phyloP scores from a whole-genome alignment of 2,329 filamentous ascomycete species.

The Bipolaris gigantea region DNA sequence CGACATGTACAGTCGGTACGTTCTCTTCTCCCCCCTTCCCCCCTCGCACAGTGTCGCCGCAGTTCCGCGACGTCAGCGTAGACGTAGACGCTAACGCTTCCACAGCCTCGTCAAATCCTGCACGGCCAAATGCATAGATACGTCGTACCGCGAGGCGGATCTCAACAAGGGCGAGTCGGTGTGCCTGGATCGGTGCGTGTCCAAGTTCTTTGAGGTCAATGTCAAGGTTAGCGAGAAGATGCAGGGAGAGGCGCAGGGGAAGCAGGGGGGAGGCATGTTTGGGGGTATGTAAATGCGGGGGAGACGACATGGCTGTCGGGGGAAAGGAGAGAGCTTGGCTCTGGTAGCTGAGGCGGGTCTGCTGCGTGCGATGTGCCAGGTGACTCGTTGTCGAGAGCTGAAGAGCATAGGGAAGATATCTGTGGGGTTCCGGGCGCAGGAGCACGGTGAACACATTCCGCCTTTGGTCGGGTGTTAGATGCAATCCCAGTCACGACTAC shows the following conservation, averaged over 20 bases:
- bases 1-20: constrained; percentile 96
- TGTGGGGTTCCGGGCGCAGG: not conserved
- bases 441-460: not conserved
- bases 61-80: too few species aligned
- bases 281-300: constrained; percentile 26
- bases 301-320: too few species aligned
- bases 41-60: too few species aligned
- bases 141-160: constrained; percentile 90
- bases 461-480: not conserved
- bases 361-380: not conserved
- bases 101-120: constrained; percentile 81
- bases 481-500: not conserved
- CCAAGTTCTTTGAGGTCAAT: constrained; percentile 99
- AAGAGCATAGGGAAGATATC: not conserved
- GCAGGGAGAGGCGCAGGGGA: constrained; percentile 78
- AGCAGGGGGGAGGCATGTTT: constrained; percentile 42
- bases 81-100: too few species aligned
- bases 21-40: not conserved
- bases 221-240: constrained; percentile 97
- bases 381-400: not conserved
- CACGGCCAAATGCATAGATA: constrained; percentile 89
- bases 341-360: not conserved
- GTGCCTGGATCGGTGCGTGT: constrained; percentile 94
- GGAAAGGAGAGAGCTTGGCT: not conserved
- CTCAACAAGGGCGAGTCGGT: constrained; percentile 99